phyloP scores from a whole-genome alignment of 208 protist species.

The Acanthamoeba quina region DNA sequence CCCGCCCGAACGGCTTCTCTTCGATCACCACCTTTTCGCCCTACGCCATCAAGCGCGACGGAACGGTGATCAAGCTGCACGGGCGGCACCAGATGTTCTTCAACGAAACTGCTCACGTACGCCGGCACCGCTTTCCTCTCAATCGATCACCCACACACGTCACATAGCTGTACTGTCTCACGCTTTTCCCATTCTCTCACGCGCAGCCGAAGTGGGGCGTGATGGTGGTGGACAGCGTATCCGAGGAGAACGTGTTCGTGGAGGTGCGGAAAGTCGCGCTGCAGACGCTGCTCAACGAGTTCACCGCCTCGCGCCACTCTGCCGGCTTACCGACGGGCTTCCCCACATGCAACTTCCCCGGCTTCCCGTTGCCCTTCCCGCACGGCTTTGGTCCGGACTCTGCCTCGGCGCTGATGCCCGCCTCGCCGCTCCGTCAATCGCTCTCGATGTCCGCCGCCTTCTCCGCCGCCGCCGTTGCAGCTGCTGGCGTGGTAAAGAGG shows the following conservation, averaged over 20 bases:
- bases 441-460: neutral
- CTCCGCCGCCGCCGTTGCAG: neutral
- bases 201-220: slow-evolving; percentile 38
- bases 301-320: neutral
- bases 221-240: slow-evolving; percentile 12
- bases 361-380: neutral
- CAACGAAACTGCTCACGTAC: slow-evolving; percentile 30
- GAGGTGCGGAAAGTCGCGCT: slow-evolving; percentile 13
- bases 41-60: slow-evolving; percentile 38
- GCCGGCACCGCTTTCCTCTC: neutral
- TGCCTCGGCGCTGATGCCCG: neutral
- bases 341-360: neutral
- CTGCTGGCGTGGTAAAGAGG: neutral
- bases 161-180: neutral
- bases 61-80: slow-evolving; percentile 1
- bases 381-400: neutral
- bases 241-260: slow-evolving; percentile 16
- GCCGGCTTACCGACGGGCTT: neutral
- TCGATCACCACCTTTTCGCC: neutral
- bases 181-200: neutral
- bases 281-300: slow-evolving; percentile 1
- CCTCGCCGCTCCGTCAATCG: neutral
- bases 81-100: slow-evolving; percentile 40
- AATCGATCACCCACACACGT: neutral
- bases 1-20: slow-evolving; percentile 6